Base-by-base conservation (phyloP, 108 stramenopile genomes). In the Nitzschia sp. region DNA sequence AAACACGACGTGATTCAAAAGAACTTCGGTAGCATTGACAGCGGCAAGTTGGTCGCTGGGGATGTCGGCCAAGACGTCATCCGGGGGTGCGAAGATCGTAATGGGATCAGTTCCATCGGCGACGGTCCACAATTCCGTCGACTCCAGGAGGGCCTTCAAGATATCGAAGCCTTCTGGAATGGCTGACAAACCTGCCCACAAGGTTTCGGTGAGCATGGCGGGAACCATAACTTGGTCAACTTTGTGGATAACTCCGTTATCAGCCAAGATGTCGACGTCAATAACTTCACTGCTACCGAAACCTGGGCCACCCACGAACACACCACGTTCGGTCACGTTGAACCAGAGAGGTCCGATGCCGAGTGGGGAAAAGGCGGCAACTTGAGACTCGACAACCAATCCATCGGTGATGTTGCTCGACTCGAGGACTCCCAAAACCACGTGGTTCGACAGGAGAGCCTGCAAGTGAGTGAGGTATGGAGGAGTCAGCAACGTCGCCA, bases 401-500 rank as follows among this genome's bases (percentile, higher is more conserved):
- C 49, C 49, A 23, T 51, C 49, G 4, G 49, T 51, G 21, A 51
- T 51, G 49, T 51, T 51, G 49, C 49, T 51, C 8, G 49, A 51
- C 17, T 4, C 17, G 21, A 51, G 11, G 21, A 19, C 4, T 5
- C 49, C 49, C 8, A 21, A 4, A 19, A 51, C 49, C 18, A 23
- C n/a, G 21, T 51, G 49, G 11, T 51, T 19, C 19, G 21, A 51
- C 18, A 51, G 49, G 19, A 51, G 21, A 19, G 49, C 21, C n/a
- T 19, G 13, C 49, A 51, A 51, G n/a, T 51, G 49, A 23, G 5
- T 21, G 17, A 51, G n/a, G 17, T 19, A 51, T n/a, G 13, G 19
- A 51, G 49, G 49, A 17, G 49, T 51, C 49, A 51, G n/a, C 49
- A 51, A 19, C n/a, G n/a, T 4, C 11, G 8, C 49, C 21, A 51